Conservation (phyloP, 2,329 filamentous ascomycete species). For the Fusarium aywerte region DNA sequence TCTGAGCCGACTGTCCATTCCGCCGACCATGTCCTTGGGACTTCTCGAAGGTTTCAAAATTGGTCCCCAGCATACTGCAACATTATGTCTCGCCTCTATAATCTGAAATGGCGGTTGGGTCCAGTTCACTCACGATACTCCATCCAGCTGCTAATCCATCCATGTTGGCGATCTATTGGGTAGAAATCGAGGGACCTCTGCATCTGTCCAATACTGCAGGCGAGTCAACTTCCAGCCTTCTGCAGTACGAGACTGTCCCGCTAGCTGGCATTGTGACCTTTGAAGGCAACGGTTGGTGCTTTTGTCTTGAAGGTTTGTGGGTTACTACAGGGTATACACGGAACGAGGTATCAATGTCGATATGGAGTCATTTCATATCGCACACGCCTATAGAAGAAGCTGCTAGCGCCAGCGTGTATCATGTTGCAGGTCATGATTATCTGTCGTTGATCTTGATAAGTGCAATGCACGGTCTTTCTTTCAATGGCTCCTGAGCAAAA, state of each 20-base stretch:
- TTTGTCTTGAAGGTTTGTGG: constrained; percentile 2
- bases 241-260: constrained; percentile 1
- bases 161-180: constrained; percentile 43
- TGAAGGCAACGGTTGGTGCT: constrained; percentile 7
- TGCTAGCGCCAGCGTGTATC: background rate
- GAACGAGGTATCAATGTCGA: background rate
- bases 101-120: constrained; percentile 41
- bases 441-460: constrained; percentile 12
- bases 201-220: background rate
- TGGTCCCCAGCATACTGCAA: constrained; percentile 42
- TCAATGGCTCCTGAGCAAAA: constrained; percentile 26
- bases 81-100: constrained; percentile 43
- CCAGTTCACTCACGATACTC: constrained; percentile 28
- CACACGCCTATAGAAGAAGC: background rate
- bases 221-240: constrained; percentile 22
- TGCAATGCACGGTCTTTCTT: constrained; percentile 28
- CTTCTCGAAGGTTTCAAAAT: constrained; percentile 48
- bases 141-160: constrained; percentile 30
- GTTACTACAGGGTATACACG: background rate
- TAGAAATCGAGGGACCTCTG: constrained; percentile 32
- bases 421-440: background rate
- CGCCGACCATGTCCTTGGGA: constrained; percentile 48
- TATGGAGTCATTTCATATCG: background rate
- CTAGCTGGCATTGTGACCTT: constrained; percentile 9
- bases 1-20: constrained; percentile 39